Base-by-base conservation (phyloP, 345 rosid genomes). In the Turritis glabra region DNA sequence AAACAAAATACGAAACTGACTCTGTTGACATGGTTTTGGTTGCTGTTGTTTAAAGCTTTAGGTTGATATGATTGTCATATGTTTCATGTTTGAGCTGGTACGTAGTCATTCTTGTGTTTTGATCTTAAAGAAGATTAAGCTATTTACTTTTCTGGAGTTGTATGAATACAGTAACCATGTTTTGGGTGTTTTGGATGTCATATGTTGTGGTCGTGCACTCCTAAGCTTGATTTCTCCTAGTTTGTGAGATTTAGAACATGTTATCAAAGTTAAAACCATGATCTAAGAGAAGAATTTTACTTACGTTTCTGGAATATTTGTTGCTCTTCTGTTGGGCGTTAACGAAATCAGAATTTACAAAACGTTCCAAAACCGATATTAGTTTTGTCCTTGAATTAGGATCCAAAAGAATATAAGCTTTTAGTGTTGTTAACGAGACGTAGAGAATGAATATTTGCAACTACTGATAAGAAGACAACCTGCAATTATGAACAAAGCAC, bases 1-100 rank as follows among this genome's bases (percentile, higher is more conserved):
- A 11, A 11, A 37, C n/a, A 40, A 14, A 5, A 48, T 3, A 27
- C 0, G 23, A 32, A 32, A 17, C 5, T 30, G 8, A 6, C 5
- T 35, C 1, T 59, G 26, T 8, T 32, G 18, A 37, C 1, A 22
- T 60, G 19, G 32, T 47, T 47, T 47, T 47, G 12, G 23, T 47
- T 1, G 2, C 12, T 3, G 8, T 41, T 51, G 55, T 53, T 26
- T 6, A 27, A 27, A 54, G 60, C 6, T 29, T 56, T 56, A 17
- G 7, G 23, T 32, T 1, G 75, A 71, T 63, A 40, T 72, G 32
- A 41, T 41, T 21, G 15, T 15, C 8, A 32, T 51, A 0, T 35
- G 64, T 21, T 18, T 62, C 29, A 63, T 63, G 55, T 8, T 73
- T 30, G 43, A 29, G 63, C 10, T 73, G n/a, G 15, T 23, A 35